Evolutionary conservation across 768 basidiomycete genomes (phyloP).

Genomic region (Kwoniella sp.): DNA sequence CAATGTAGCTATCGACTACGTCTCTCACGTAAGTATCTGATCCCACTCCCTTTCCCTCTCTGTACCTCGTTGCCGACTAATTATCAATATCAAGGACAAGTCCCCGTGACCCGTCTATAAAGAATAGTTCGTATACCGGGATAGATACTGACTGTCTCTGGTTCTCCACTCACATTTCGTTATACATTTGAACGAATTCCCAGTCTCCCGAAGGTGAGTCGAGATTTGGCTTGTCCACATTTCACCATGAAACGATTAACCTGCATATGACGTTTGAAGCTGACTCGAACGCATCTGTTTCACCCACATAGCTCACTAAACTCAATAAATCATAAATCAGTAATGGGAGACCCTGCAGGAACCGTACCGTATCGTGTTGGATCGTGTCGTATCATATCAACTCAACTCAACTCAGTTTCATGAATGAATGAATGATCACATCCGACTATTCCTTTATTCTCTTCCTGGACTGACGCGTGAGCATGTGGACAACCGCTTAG

Average conservation of each 20-base stretch:
- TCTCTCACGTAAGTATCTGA: slow-evolving; percentile 63
- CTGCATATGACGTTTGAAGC: no score
- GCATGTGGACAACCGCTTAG: no score
- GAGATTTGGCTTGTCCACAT: neutral
- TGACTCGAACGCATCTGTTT: no score
- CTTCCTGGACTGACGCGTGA: no score
- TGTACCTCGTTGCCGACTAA: neutral
- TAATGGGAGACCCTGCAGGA: neutral
- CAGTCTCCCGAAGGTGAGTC: slow-evolving; percentile 76
- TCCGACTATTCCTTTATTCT: no score
- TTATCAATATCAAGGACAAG: no score
- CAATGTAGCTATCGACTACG: slow-evolving; percentile 93
- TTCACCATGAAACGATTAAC: neutral
- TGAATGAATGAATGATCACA: neutral
- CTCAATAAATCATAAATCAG: neutral
- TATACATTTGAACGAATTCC: neutral
- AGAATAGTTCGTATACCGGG: no score
- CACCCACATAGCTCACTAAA: neutral
- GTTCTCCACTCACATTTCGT: neutral
- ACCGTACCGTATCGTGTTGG: neutral
- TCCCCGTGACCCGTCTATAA: no score
- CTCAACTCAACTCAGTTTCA: slow-evolving; percentile 1
- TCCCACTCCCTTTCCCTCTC: neutral
- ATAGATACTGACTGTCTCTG: no score
- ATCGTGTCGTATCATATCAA: neutral